A percentile compares a stretch with the other conserved stretches of the same genome.
Conservation (phyloP, 345 rosid genomes). For the Aurinia saxatilis region DNA sequence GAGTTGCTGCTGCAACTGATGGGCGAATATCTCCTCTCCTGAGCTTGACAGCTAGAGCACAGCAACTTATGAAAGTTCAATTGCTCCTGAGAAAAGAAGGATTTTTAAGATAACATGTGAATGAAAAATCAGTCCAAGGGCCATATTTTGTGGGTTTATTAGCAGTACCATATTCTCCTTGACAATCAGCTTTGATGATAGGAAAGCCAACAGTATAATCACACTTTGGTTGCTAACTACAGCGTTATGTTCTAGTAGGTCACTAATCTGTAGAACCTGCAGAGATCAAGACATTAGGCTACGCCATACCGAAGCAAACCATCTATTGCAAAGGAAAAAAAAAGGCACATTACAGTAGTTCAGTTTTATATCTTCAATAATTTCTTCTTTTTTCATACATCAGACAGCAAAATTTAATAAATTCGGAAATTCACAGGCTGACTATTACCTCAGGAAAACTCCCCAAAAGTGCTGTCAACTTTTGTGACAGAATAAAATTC, state of each 20-base stretch:
- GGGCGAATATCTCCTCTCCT: slow-evolving; percentile 48
- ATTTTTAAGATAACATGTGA: slow-evolving; percentile 2
- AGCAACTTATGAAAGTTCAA: slow-evolving; percentile 83
- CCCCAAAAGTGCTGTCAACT: slow-evolving; percentile 64
- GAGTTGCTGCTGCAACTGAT: slow-evolving; percentile 19
- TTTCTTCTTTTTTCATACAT: background rate
- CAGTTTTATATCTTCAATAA: background rate
- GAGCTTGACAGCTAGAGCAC: slow-evolving; percentile 57
- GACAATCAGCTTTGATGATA: slow-evolving; percentile 60
- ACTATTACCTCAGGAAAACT: slow-evolving; percentile 80
- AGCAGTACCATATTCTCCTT: slow-evolving; percentile 52
- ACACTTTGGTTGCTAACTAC: slow-evolving; percentile 61
- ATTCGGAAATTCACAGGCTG: background rate
- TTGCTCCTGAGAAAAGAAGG: slow-evolving; percentile 47
- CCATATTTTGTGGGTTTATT: slow-evolving; percentile 31
- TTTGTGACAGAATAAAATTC: slow-evolving; percentile 77
- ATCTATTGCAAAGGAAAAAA: background rate
- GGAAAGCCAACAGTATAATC: slow-evolving; percentile 63
- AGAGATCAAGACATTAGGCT: background rate
- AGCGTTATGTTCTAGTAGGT: slow-evolving; percentile 77
- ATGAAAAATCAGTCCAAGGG: background rate
- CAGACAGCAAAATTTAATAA: background rate
- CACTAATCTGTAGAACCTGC: slow-evolving; percentile 86
- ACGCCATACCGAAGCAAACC: background rate
- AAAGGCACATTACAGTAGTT: background rate